phyloP scores from a whole-genome alignment of 1,139 yeast species.

The Yamadazyma triangularis region DNA sequence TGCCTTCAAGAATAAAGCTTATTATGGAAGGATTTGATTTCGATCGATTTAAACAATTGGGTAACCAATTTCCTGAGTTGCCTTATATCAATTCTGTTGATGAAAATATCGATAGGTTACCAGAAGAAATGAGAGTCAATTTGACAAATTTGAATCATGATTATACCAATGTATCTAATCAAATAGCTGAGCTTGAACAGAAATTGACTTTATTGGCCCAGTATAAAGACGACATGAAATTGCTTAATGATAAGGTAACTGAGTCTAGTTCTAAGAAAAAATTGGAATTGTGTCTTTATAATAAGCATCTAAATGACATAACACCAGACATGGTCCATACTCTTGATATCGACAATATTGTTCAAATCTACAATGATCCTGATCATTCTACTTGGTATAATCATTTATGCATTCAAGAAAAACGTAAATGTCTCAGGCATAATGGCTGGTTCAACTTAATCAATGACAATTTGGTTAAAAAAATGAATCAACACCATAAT shows the following conservation, averaged over 20 bases:
- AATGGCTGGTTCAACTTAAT: constrained; percentile 61
- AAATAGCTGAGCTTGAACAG: background rate
- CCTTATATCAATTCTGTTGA: constrained; percentile 21
- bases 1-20: background rate
- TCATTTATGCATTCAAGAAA: constrained; percentile 54
- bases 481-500: constrained; percentile 21
- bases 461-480: constrained; percentile 39
- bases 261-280: constrained; percentile 19
- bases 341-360: constrained; percentile 15
- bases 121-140: constrained; percentile 24
- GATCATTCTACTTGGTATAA: constrained; percentile 11
- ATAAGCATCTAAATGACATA: constrained; percentile 7
- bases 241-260: constrained; percentile 30
- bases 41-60: constrained; percentile 19
- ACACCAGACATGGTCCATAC: constrained; percentile 5
- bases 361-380: constrained; percentile 11
- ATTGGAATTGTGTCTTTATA: constrained; percentile 11
- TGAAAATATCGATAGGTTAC: constrained; percentile 23
- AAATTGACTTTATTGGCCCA: constrained; percentile 20
- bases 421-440: constrained; percentile 63
- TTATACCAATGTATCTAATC: constrained; percentile 7
- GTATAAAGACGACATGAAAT: constrained; percentile 32
- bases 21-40: constrained; percentile 5
- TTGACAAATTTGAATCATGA: constrained; percentile 16
- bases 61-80: constrained; percentile 37